A percentile compares a stretch with the other conserved stretches of the same genome.
Evolutionary conservation across 371 early-diverging fungal species (phyloP).

Genomic region (Mycotypha africana): DNA sequence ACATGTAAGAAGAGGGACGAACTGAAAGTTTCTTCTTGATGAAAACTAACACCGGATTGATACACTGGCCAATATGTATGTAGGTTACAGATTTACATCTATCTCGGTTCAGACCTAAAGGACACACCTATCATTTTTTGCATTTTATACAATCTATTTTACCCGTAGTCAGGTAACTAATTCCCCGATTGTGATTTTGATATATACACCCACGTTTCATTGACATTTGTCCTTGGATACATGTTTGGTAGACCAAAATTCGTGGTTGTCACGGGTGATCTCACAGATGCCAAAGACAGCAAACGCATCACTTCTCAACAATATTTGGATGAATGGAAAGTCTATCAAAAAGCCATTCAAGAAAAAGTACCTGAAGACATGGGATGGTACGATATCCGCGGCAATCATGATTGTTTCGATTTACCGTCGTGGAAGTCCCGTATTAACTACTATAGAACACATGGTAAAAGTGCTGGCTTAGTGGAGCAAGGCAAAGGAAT

Average conservation of each 20-base stretch:
- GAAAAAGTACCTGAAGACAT: slow-evolving; percentile 27
- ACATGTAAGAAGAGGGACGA: slow-evolving; percentile 36
- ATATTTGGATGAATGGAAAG: slow-evolving; percentile 78
- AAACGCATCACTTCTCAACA: slow-evolving; percentile 64
- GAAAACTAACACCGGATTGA: background rate
- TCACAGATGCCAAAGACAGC: slow-evolving; percentile 84
- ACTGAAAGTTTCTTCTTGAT: too few species aligned
- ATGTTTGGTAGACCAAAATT: slow-evolving; percentile 48
- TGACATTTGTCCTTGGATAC: too few species aligned
- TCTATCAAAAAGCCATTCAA: slow-evolving; percentile 62
- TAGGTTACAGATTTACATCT: slow-evolving; percentile 86
- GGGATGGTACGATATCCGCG: slow-evolving; percentile 81
- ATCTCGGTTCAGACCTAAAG: slow-evolving; percentile 57
- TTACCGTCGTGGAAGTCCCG: slow-evolving; percentile 58
- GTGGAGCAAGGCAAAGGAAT: slow-evolving; percentile 47
- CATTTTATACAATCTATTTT: slow-evolving; percentile 68
- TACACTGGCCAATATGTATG: slow-evolving; percentile 1
- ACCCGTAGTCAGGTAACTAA: slow-evolving; percentile 49
- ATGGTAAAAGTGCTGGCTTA: slow-evolving; percentile 43
- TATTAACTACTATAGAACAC: slow-evolving; percentile 57
- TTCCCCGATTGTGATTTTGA: background rate
- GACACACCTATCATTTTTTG: slow-evolving; percentile 69
- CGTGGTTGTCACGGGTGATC: slow-evolving; percentile 71
- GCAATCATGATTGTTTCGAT: slow-evolving; percentile 85
- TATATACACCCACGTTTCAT: too few species aligned